These are phyloP conservation scores for Farysia itapuensis DNA, from an alignment of 1,284 basidiomycete genomes.

Conservation along the genomic window DNA sequence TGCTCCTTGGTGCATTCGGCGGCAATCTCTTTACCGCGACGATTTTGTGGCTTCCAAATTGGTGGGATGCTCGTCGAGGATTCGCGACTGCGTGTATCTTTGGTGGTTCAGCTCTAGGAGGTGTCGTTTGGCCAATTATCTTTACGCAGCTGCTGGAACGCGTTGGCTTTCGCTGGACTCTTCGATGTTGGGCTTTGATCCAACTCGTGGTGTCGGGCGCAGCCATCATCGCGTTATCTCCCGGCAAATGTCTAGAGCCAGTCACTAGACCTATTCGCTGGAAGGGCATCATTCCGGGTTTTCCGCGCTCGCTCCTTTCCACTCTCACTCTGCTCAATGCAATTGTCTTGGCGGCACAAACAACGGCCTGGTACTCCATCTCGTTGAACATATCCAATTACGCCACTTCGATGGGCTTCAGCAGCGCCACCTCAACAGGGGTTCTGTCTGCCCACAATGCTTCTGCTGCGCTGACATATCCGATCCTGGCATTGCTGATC, in stretches of 20 bases:
- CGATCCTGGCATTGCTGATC: slow-evolving; percentile 32
- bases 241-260: slow-evolving; percentile 1
- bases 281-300: slow-evolving; percentile 10
- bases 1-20: slow-evolving; percentile 32
- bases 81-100: slow-evolving; percentile 46
- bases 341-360: slow-evolving; percentile 24
- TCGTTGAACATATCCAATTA: slow-evolving; percentile 47
- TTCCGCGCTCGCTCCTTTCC: slow-evolving; percentile 15
- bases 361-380: slow-evolving; percentile 39
- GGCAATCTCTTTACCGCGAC: slow-evolving; percentile 41
- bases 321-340: slow-evolving; percentile 12
- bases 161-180: slow-evolving; percentile 45
- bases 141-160: slow-evolving; percentile 20
- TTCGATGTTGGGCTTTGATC: slow-evolving; percentile 28
- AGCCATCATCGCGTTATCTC: slow-evolving; percentile 13
- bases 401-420: slow-evolving; percentile 36
- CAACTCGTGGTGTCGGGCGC: slow-evolving; percentile 26
- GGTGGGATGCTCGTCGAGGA: slow-evolving; percentile 39
- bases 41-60: slow-evolving; percentile 44
- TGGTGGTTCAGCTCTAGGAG: slow-evolving; percentile 36
- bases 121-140: slow-evolving; percentile 44
- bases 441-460: slow-evolving; percentile 50
- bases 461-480: slow-evolving; percentile 36
- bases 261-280: slow-evolving; percentile 7
- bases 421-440: slow-evolving; percentile 28